phyloP scores from a whole-genome alignment of 176 grass and related monocot genomes.

The Pontederia paniculata region DNA sequence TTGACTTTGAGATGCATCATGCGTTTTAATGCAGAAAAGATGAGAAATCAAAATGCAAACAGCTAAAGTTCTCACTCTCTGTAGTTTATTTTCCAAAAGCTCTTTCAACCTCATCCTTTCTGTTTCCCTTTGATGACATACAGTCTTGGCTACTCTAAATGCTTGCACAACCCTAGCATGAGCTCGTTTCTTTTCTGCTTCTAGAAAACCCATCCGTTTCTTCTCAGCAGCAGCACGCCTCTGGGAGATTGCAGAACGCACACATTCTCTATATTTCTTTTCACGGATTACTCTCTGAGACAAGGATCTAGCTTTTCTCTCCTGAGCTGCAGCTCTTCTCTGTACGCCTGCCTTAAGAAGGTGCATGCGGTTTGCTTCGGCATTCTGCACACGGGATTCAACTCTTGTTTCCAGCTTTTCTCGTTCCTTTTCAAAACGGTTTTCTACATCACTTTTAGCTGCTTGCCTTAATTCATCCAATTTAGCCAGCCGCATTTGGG shows the following conservation, averaged over 20 bases:
- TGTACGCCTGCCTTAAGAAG: slow-evolving; percentile 51
- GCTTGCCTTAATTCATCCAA: slow-evolving; percentile 83
- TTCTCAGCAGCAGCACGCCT: slow-evolving; percentile 81
- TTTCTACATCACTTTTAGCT: slow-evolving; percentile 69
- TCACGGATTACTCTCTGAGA: slow-evolving; percentile 46
- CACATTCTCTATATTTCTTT: slow-evolving; percentile 64
- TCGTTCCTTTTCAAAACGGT: slow-evolving; percentile 78
- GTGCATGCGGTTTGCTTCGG: slow-evolving; percentile 70
- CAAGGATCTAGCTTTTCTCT: slow-evolving; percentile 64
- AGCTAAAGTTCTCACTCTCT: slow-evolving; percentile 33
- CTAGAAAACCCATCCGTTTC: slow-evolving; percentile 64
- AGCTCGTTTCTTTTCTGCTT: slow-evolving; percentile 77
- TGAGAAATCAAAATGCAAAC: too few species aligned
- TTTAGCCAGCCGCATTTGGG: slow-evolving; percentile 56
- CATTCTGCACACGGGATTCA: slow-evolving; percentile 79
- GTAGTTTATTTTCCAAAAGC: slow-evolving; percentile 69
- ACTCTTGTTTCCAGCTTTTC: slow-evolving; percentile 78
- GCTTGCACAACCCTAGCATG: slow-evolving; percentile 57
- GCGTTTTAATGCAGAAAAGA: too few species aligned
- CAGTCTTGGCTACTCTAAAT: slow-evolving; percentile 42
- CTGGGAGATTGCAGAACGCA: slow-evolving; percentile 59
- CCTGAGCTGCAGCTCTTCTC: slow-evolving; percentile 50
- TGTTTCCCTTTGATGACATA: slow-evolving; percentile 67
- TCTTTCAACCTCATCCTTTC: slow-evolving; percentile 76
- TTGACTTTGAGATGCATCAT: too few species aligned